Evolutionary conservation across 2,329 filamentous ascomycete species (phyloP).

Genomic region (Exophiala spinifera): DNA sequence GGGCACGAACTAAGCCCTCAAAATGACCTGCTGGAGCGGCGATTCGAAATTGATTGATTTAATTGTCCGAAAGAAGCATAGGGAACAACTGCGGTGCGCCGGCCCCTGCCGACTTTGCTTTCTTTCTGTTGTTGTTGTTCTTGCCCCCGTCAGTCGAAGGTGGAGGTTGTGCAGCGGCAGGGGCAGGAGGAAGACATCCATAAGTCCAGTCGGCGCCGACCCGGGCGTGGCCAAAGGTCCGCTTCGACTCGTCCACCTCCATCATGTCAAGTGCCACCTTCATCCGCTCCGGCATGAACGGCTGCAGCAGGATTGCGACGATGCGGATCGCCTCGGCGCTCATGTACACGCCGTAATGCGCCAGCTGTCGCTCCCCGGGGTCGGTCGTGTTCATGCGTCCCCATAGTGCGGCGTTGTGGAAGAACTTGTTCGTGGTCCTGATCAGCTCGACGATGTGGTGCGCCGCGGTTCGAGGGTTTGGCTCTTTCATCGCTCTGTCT

Average conservation of each 20-base stretch:
- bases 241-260: conserved; percentile 62
- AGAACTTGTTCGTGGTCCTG: conserved; percentile 64
- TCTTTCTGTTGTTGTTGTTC: conserved; percentile 29
- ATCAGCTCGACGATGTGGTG: conserved; percentile 62
- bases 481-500: conserved; percentile 25
- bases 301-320: conserved; percentile 78
- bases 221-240: conserved; percentile 61
- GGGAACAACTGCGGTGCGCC: conserved; percentile 10
- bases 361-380: conserved; percentile 37
- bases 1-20: too few relatives aligned
- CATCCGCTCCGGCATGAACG: conserved; percentile 82
- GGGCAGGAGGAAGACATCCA: conserved; percentile 48
- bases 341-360: conserved; percentile 65
- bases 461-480: conserved; percentile 65
- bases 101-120: conserved; percentile 6
- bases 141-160: conserved; percentile 35
- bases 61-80: conserved; percentile 16
- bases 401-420: conserved; percentile 70
- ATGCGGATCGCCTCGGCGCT: conserved; percentile 75
- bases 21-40: too few relatives aligned
- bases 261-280: conserved; percentile 70
- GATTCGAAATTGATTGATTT: not conserved
- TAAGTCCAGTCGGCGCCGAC: conserved; percentile 67
- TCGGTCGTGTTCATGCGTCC: conserved; percentile 37
- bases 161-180: conserved; percentile 39